phyloP scores from a whole-genome alignment of 2,329 filamentous ascomycete species.

The Phaeosphaeriaceae sp. region DNA sequence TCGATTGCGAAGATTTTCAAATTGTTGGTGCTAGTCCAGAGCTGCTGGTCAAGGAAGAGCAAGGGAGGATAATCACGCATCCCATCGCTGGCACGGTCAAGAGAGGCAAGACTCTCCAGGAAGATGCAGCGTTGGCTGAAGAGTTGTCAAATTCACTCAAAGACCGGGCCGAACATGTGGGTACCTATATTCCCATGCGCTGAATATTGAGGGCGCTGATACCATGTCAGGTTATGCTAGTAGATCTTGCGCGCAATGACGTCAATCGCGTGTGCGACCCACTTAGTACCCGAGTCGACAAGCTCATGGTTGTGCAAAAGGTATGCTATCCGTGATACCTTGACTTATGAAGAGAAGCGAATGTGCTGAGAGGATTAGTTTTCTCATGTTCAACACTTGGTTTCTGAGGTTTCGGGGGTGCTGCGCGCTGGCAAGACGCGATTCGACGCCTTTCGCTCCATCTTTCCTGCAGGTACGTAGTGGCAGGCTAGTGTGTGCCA shows the following conservation, averaged over 20 bases:
- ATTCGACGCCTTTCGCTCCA: conserved; percentile 94
- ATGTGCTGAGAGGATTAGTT: conserved; percentile 61
- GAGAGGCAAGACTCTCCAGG: conserved; percentile 78
- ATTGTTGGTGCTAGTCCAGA: conserved; percentile 96
- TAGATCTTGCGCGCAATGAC: conserved; percentile 94
- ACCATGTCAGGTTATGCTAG: conserved; percentile 81
- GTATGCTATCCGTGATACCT: conserved; percentile 21
- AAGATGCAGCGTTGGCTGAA: conserved; percentile 79
- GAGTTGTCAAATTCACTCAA: conserved; percentile 83
- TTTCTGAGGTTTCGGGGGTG: conserved; percentile 94
- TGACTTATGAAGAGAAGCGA: conserved; percentile 1
- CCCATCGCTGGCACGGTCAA: conserved; percentile 96
- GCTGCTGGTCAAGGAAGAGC: conserved; percentile 88
- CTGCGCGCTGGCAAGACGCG: conserved; percentile 81
- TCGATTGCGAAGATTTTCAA: conserved; percentile 90
- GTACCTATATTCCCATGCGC: conserved; percentile 16
- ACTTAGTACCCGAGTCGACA: conserved; percentile 85
- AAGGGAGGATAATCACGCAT: conserved; percentile 88
- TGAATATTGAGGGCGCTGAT: conserved; percentile 66
- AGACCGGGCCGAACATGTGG: conserved; percentile 63
- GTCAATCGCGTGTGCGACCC: conserved; percentile 96
- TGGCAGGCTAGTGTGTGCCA: conserved; percentile 15
- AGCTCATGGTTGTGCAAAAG: conserved; percentile 75
- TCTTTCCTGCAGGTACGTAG: conserved; percentile 82
- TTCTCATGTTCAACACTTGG: conserved; percentile 95